Evolutionary conservation across 1,284 basidiomycete genomes (phyloP).

Genomic region (Rhodotorula sp.): DNA sequence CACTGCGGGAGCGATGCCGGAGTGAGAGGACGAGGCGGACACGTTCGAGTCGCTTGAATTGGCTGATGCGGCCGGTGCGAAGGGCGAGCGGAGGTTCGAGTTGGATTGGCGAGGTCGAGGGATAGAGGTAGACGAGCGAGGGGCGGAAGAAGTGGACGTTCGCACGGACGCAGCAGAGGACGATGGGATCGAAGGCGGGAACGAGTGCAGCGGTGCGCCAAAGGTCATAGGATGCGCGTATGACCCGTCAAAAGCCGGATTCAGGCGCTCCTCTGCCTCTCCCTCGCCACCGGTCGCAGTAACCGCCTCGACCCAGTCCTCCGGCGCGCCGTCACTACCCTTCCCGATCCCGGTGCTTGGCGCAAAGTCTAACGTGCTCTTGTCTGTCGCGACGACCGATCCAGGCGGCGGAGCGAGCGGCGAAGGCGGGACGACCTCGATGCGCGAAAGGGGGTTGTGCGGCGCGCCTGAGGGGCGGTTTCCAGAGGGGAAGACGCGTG

Average conservation of each 20-base stretch:
- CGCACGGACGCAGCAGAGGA: neutral
- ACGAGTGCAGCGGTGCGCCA: neutral
- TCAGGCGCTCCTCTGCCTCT: constrained; percentile 1
- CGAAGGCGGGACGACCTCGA: constrained; percentile 42
- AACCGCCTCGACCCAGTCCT: neutral
- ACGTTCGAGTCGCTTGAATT: constrained; percentile 17
- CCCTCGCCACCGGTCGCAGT: neutral
- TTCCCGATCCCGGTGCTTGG: constrained; percentile 34
- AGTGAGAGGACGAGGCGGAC: neutral
- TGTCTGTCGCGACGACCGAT: constrained; percentile 38
- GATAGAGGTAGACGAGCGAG: neutral
- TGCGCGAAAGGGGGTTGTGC: constrained; percentile 41
- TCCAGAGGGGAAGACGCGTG: constrained; percentile 14
- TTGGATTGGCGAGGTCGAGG: neutral
- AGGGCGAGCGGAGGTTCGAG: neutral
- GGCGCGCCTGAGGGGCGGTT: constrained; percentile 39
- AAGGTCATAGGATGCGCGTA: neutral
- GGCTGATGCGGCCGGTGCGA: constrained; percentile 1
- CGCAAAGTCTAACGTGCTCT: constrained; percentile 40
- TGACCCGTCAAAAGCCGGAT: constrained; percentile 4
- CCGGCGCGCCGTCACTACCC: constrained; percentile 1
- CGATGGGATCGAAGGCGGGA: constrained; percentile 10
- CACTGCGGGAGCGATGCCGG: neutral
- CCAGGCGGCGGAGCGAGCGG: constrained; percentile 41
- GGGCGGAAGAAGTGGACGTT: neutral